A percentile compares a stretch with the other conserved stretches of the same genome.
These are phyloP conservation scores for Zygosaccharomyces pseudobailii DNA, from an alignment of 1,139 yeast species.

Conservation along the genomic window DNA sequence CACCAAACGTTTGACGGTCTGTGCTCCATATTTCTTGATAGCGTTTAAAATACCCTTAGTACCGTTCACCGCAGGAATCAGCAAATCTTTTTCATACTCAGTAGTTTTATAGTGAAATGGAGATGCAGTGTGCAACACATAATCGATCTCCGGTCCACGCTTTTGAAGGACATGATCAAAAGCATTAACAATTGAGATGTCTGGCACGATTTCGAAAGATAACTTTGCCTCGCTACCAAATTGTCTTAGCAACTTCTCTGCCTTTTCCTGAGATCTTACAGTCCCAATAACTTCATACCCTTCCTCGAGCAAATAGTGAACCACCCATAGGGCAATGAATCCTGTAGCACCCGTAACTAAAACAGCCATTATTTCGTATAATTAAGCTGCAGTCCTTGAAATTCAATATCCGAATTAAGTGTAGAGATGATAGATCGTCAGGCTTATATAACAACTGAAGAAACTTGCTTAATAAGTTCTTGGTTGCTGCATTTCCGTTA, in stretches of 20 bases:
- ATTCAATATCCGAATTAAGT: background rate
- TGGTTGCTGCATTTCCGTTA: background rate
- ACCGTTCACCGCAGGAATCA: constrained; percentile 52
- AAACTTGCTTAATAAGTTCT: too few species aligned
- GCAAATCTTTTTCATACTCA: constrained; percentile 37
- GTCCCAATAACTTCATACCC: constrained; percentile 36
- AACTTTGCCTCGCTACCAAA: constrained; percentile 29
- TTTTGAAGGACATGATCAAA: constrained; percentile 46
- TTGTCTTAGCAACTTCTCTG: constrained; percentile 20
- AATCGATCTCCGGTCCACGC: constrained; percentile 44
- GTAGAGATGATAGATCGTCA: background rate
- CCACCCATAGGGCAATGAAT: constrained; percentile 44
- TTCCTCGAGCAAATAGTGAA: constrained; percentile 26
- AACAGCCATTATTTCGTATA: constrained; percentile 20
- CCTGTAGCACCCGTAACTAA: constrained; percentile 50
- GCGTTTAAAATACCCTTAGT: constrained; percentile 44
- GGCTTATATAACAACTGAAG: background rate
- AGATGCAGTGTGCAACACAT: constrained; percentile 52
- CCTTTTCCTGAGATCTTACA: constrained; percentile 35
- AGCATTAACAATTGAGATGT: constrained; percentile 45
- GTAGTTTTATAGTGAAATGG: constrained; percentile 38
- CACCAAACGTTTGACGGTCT: constrained; percentile 34
- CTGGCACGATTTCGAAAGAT: constrained; percentile 47
- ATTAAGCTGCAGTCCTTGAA: background rate
- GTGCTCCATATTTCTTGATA: constrained; percentile 41